Conservation (phyloP, 768 basidiomycete species). For the Mycena chlorophos region DNA sequence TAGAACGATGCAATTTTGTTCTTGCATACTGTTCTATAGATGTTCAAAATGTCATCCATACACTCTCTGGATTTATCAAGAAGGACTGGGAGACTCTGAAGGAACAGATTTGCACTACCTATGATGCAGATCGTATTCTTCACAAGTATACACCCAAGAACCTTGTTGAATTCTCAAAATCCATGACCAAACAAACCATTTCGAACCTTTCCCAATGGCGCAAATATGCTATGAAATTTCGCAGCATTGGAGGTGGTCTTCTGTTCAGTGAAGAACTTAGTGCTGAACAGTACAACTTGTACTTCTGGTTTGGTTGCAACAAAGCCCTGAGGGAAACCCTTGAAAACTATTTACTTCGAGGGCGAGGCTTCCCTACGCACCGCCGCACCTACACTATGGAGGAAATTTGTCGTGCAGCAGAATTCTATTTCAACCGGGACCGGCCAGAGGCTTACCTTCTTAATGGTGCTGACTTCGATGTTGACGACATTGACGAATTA, state of each 20-base stretch:
- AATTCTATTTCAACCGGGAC: constrained; percentile 1
- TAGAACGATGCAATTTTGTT: not conserved
- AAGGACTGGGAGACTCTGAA: not conserved
- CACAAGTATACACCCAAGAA: not conserved
- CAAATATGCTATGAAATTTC: not conserved
- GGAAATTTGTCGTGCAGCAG: constrained; percentile 1
- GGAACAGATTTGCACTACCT: not conserved
- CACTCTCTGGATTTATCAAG: not conserved
- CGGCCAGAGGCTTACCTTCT: not conserved
- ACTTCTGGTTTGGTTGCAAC: constrained; percentile 7
- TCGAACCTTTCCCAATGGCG: constrained; percentile 3
- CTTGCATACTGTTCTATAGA: not conserved
- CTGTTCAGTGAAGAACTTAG: not conserved
- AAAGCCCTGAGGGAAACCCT: not conserved
- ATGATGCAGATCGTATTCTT: not conserved
- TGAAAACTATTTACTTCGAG: not conserved
- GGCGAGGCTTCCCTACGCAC: not conserved
- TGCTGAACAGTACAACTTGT: not conserved
- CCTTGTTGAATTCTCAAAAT: not conserved
- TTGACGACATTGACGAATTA: not conserved
- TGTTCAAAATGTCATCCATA: not conserved
- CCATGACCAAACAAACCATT: not conserved
- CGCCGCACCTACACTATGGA: not conserved
- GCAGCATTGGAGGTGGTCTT: constrained; percentile 2
- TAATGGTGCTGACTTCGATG: not conserved